A percentile compares a stretch with the other conserved stretches of the same genome.
phyloP scores from a whole-genome alignment of 352 stramenopile genomes.

The Phytophthora pini region DNA sequence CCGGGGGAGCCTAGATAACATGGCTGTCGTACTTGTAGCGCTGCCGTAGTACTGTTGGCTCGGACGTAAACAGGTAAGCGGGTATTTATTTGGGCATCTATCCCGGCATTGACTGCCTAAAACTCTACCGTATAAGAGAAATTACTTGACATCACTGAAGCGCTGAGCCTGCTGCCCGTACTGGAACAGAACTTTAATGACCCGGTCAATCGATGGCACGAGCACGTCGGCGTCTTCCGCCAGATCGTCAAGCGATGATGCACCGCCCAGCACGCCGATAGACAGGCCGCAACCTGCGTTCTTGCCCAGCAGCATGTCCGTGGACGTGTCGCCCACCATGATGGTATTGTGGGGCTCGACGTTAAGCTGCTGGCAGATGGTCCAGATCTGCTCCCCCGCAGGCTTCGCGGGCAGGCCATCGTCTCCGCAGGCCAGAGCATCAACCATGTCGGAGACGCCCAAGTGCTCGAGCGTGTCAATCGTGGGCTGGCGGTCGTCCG shows the following conservation, averaged over 20 bases:
- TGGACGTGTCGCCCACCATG: constrained; percentile 90
- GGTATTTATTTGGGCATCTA: constrained; percentile 30
- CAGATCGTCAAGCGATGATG: constrained; percentile 83
- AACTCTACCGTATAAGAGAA: constrained; percentile 7
- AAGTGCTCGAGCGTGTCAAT: constrained; percentile 81
- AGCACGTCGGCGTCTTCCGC: constrained; percentile 85
- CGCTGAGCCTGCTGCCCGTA: constrained; percentile 79
- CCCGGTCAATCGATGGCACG: constrained; percentile 76
- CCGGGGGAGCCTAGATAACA: constrained; percentile 95
- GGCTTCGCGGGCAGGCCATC: constrained; percentile 86
- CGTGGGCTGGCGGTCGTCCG: constrained; percentile 82
- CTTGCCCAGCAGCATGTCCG: constrained; percentile 83
- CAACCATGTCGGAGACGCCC: constrained; percentile 76
- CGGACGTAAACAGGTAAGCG: constrained; percentile 19
- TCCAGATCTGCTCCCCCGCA: constrained; percentile 86
- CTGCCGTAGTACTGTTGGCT: constrained; percentile 13
- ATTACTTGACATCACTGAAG: constrained; percentile 48
- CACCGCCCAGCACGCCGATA: constrained; percentile 80
- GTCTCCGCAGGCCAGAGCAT: constrained; percentile 80
- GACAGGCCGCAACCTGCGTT: constrained; percentile 81
- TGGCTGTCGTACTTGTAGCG: constrained; percentile 80
- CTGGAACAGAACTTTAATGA: constrained; percentile 86
- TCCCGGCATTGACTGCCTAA: constrained; percentile 15
- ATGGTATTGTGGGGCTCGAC: constrained; percentile 88
- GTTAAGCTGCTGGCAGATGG: constrained; percentile 76